Conservation (phyloP, 139 green algal genomes). For the Zygnema cylindricum region DNA sequence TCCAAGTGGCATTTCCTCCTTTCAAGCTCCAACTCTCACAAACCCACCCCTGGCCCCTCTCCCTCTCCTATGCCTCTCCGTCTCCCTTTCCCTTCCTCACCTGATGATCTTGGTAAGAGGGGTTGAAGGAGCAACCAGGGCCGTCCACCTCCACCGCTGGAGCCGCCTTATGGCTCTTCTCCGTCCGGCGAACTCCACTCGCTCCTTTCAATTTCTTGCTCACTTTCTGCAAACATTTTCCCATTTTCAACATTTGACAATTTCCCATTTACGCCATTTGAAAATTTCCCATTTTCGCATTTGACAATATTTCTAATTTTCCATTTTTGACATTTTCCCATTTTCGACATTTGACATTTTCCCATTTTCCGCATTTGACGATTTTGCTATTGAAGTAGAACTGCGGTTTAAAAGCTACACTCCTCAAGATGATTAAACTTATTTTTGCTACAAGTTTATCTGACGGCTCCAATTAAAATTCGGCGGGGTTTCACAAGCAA, state of each 20-base stretch:
- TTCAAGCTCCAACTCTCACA: too few species aligned
- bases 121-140: conserved; percentile 87
- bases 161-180: neutral
- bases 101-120: conserved; percentile 68
- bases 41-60: too few species aligned
- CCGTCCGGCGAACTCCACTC: neutral
- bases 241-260: neutral
- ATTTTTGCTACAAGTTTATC: too few species aligned
- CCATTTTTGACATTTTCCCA: neutral
- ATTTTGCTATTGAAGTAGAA: too few species aligned
- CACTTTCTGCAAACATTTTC: neutral
- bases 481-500: too few species aligned
- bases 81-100: conserved; percentile 21
- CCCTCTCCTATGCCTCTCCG: neutral
- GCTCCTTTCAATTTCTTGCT: too few species aligned
- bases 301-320: neutral
- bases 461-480: too few species aligned
- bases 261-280: neutral
- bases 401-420: too few species aligned
- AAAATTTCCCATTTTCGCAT: neutral
- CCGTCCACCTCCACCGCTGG: conserved; percentile 74
- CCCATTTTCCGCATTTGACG: neutral
- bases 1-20: too few species aligned
- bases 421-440: too few species aligned
- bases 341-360: neutral